Percentiles rank a stretch among this genome's conserved stretches.
Conservation (phyloP, 495 filamentous ascomycete genomes). For the Cercophora sp. region DNA sequence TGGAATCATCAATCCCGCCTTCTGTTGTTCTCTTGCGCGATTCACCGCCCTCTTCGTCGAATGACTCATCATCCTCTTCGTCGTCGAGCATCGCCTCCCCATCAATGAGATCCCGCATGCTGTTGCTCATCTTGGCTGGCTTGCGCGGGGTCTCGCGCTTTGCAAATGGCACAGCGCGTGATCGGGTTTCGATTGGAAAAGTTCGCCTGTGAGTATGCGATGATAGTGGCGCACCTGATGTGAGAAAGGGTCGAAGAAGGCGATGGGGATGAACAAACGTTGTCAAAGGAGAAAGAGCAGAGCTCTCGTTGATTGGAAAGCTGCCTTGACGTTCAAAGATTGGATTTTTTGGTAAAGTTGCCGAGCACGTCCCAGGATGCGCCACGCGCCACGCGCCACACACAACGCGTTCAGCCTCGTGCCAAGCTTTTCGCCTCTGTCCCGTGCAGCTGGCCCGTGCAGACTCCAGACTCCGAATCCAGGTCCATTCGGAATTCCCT, state of each 20-base stretch:
- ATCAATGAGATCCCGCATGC: constrained; percentile 69
- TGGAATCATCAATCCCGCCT: constrained; percentile 67
- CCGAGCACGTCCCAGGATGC: not conserved
- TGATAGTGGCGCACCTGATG: too few relatives aligned
- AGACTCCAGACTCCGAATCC: too few relatives aligned
- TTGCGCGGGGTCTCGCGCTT: not conserved
- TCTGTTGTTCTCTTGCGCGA: constrained; percentile 44
- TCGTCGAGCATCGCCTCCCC: constrained; percentile 85
- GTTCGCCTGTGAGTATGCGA: too few relatives aligned
- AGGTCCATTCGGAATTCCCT: too few relatives aligned
- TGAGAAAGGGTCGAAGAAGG: constrained; percentile 1
- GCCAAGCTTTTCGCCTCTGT: not conserved
- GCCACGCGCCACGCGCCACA: constrained; percentile 6
- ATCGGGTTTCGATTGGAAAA: too few relatives aligned
- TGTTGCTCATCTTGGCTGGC: constrained; percentile 56
- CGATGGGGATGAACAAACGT: too few relatives aligned
- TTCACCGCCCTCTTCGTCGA: constrained; percentile 70
- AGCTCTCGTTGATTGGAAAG: too few relatives aligned
- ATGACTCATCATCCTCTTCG: constrained; percentile 84
- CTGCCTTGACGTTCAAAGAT: not conserved
- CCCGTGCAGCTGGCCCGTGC: not conserved
- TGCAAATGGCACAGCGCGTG: not conserved
- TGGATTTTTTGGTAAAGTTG: not conserved
- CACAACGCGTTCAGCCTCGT: constrained; percentile 9
- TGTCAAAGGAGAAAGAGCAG: too few relatives aligned